These are phyloP conservation scores for Gossypium longicalyx DNA, from an alignment of 345 rosid genomes.

Conservation along the genomic window DNA sequence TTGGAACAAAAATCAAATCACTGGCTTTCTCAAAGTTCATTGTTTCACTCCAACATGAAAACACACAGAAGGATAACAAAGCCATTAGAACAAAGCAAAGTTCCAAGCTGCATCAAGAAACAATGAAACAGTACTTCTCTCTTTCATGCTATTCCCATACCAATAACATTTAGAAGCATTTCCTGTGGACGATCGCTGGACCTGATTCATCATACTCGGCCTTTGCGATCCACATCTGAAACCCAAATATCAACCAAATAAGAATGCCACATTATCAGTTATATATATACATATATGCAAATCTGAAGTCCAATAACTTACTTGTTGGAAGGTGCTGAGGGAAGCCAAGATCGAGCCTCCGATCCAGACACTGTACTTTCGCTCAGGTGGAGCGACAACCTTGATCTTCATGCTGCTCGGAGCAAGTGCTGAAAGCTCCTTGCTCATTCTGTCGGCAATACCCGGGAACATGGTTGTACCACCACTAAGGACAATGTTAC, in stretches of 20 bases:
- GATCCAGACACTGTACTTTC: slow-evolving; percentile 95
- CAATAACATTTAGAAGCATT: slow-evolving; percentile 24
- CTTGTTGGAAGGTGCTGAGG: slow-evolving; percentile 75
- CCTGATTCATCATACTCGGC: slow-evolving; percentile 94
- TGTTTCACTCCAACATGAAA: slow-evolving; percentile 36
- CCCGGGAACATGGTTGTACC: slow-evolving; percentile 94
- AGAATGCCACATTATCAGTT: background rate
- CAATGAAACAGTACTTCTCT: slow-evolving; percentile 2
- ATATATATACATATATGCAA: background rate
- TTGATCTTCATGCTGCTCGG: slow-evolving; percentile 97
- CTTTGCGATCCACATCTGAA: slow-evolving; percentile 32
- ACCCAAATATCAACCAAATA: background rate
- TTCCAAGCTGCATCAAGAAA: slow-evolving; percentile 28
- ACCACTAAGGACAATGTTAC: slow-evolving; percentile 93
- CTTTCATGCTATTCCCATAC: background rate
- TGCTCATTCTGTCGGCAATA: slow-evolving; percentile 90
- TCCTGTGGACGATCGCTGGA: slow-evolving; percentile 90
- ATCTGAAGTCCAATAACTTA: background rate
- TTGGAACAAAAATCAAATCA: slow-evolving; percentile 27
- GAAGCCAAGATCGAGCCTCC: slow-evolving; percentile 96
- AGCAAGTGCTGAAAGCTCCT: slow-evolving; percentile 85
- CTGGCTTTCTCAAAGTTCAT: slow-evolving; percentile 35
- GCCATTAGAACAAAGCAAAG: slow-evolving; percentile 24
- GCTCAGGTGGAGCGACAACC: slow-evolving; percentile 90
- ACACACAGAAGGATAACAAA: slow-evolving; percentile 31